phyloP scores from a whole-genome alignment of 257 asterid genomes.

The Solanum medicagineum region DNA sequence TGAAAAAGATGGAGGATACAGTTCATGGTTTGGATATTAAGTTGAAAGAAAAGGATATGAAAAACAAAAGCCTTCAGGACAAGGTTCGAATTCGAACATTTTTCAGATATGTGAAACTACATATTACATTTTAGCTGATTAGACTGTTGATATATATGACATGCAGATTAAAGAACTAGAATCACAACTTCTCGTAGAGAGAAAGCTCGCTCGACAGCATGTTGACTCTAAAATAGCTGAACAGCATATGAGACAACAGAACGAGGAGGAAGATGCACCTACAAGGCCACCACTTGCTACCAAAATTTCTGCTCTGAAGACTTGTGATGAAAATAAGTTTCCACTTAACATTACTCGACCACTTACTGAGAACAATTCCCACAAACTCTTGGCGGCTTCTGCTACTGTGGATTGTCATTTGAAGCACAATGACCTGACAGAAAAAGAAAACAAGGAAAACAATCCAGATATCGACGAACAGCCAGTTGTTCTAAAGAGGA shows the following conservation, averaged over 20 bases:
- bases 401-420: constrained; percentile 14
- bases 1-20: constrained; percentile 79
- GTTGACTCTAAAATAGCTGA: constrained; percentile 71
- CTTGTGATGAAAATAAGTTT: constrained; percentile 15
- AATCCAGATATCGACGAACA: constrained; percentile 42
- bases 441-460: constrained; percentile 75
- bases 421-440: constrained; percentile 20
- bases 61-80: constrained; percentile 72
- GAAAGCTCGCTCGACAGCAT: constrained; percentile 85
- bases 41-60: constrained; percentile 69
- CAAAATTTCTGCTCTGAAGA: constrained; percentile 18
- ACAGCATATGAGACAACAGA: constrained; percentile 28
- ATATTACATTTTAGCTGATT: neutral
- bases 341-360: constrained; percentile 11
- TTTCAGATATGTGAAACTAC: neutral
- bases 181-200: constrained; percentile 75
- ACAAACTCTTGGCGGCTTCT: constrained; percentile 28
- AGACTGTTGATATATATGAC: neutral
- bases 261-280: constrained; percentile 35
- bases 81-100: constrained; percentile 37
- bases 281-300: constrained; percentile 48
- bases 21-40: constrained; percentile 67
- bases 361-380: constrained; percentile 27
- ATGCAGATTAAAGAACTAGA: constrained; percentile 89
- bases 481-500: constrained; percentile 36